Conservation (phyloP, 2,329 filamentous ascomycete genomes). For the Aureobasidium subglaciale region DNA sequence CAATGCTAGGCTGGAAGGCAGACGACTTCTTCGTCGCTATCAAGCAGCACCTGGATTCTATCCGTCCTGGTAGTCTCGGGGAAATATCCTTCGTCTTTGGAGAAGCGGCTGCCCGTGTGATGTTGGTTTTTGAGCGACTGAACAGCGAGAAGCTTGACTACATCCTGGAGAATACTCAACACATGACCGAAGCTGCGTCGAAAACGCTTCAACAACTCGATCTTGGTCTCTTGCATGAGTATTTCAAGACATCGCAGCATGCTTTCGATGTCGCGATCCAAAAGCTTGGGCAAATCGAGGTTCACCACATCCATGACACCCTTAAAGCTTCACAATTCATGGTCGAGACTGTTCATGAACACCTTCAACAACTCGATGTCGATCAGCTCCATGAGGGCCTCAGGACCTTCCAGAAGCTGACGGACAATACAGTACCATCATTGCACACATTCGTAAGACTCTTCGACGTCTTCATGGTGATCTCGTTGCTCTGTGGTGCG, state of each 20-base stretch:
- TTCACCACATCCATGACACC: background rate
- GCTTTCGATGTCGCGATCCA: background rate
- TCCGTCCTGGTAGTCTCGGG: background rate
- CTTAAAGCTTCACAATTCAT: background rate
- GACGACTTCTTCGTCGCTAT: background rate
- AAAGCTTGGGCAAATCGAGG: background rate
- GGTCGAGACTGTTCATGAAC: no score
- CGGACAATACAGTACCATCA: no score
- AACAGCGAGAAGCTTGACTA: background rate
- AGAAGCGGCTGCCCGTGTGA: background rate
- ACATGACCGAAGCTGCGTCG: background rate
- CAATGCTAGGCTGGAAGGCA: background rate
- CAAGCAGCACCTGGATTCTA: background rate
- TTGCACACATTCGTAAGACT: background rate
- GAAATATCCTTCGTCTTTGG: background rate
- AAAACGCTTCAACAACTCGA: background rate
- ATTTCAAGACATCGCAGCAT: background rate
- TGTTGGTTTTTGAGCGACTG: background rate
- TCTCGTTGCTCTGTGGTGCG: background rate
- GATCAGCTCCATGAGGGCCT: no score
- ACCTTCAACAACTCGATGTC: no score
- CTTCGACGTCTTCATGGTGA: background rate
- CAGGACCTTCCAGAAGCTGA: no score
- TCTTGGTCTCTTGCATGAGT: background rate
- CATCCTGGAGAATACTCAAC: background rate